Evolutionary conservation across 1,139 yeast species (phyloP).

Genomic region (Blastobotrys arbuscula): DNA sequence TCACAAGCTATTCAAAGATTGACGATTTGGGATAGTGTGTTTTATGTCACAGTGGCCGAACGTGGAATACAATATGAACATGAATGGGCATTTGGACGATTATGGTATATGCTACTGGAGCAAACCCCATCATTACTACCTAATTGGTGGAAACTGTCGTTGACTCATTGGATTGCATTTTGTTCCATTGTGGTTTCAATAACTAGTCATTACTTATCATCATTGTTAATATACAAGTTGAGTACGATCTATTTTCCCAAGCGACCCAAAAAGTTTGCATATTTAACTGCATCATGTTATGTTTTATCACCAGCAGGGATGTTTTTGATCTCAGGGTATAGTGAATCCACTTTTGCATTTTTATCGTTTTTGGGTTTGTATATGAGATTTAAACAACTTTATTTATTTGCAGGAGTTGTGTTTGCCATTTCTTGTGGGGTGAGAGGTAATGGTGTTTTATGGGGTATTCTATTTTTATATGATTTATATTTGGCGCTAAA

Average conservation of each 20-base stretch:
- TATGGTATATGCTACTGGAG: slow-evolving; percentile 57
- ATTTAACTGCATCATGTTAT: slow-evolving; percentile 44
- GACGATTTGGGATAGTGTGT: slow-evolving; percentile 82
- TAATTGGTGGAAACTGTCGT: slow-evolving; percentile 16
- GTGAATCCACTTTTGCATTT: slow-evolving; percentile 72
- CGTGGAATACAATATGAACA: slow-evolving; percentile 62
- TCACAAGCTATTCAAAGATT: slow-evolving; percentile 29
- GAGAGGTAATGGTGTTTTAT: slow-evolving; percentile 68
- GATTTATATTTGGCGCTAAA: slow-evolving; percentile 36
- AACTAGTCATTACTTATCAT: slow-evolving; percentile 46
- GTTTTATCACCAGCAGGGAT: slow-evolving; percentile 74
- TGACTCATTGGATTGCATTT: slow-evolving; percentile 40
- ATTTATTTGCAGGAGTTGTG: slow-evolving; percentile 51
- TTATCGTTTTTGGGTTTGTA: slow-evolving; percentile 56
- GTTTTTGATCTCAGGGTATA: slow-evolving; percentile 67
- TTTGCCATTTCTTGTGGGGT: slow-evolving; percentile 56
- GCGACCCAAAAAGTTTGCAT: slow-evolving; percentile 27
- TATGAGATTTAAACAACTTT: slow-evolving; percentile 37
- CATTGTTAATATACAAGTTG: slow-evolving; percentile 46
- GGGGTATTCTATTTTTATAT: slow-evolving; percentile 61
- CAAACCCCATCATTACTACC: slow-evolving; percentile 1
- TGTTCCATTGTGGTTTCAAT: slow-evolving; percentile 48
- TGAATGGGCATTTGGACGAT: slow-evolving; percentile 81
- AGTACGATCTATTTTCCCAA: slow-evolving; percentile 32
- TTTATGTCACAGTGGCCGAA: slow-evolving; percentile 54